These are phyloP conservation scores for Juncus inflexus DNA, from an alignment of 176 grass and related monocot species.

Conservation along the genomic window DNA sequence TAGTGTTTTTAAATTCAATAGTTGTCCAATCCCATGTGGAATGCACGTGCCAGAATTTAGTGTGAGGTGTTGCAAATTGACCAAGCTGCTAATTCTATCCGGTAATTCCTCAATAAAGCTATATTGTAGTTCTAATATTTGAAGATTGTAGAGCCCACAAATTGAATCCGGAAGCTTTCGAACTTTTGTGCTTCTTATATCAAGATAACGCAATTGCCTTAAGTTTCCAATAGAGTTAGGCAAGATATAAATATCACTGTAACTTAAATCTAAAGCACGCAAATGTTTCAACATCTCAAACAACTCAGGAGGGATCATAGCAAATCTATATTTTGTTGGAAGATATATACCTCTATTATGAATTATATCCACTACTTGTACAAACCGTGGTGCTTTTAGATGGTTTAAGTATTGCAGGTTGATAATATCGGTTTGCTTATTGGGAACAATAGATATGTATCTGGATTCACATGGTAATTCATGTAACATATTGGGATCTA, in stretches of 20 bases:
- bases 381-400: conserved; percentile 4
- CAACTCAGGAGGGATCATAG: background rate
- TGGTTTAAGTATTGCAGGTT: background rate
- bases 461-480: background rate
- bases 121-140: conserved; percentile 10
- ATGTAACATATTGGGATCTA: background rate
- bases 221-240: conserved; percentile 1
- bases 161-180: conserved; percentile 7
- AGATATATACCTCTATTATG: background rate
- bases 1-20: conserved; percentile 25
- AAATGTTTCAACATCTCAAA: conserved; percentile 2
- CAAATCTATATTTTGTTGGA: too few relatives aligned
- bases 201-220: conserved; percentile 4
- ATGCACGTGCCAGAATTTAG: background rate
- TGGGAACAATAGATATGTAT: conserved; percentile 3
- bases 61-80: conserved; percentile 23
- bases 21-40: conserved; percentile 10
- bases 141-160: conserved; percentile 13
- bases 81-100: background rate
- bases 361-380: conserved; percentile 12
- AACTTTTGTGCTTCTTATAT: background rate
- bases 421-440: background rate
- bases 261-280: background rate
- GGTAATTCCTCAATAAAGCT: conserved; percentile 10
- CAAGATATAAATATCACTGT: background rate